Percentiles rank a stretch among this genome's conserved stretches.
Conservation (phyloP, 176 grass and related monocot genomes). For the Elaeis guineensis region DNA sequence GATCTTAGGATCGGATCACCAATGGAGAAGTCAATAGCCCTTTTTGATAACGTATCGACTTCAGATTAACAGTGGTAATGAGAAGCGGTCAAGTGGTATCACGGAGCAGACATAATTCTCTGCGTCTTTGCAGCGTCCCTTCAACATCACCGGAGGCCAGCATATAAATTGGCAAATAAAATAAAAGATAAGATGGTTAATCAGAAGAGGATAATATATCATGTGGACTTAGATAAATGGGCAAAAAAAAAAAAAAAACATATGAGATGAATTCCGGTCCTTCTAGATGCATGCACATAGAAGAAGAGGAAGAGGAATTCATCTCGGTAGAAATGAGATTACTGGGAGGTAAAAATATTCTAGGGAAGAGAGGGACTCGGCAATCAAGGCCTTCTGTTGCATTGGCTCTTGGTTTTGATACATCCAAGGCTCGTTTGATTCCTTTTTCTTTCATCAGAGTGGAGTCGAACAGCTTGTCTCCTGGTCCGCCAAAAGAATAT, state of each 20-base stretch:
- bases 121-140: background rate
- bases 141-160: background rate
- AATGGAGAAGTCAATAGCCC: too few species aligned
- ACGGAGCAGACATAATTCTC: background rate
- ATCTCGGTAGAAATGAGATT: background rate
- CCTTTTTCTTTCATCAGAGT: background rate
- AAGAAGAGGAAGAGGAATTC: too few species aligned
- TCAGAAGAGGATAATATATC: too few species aligned
- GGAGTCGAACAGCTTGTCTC: background rate
- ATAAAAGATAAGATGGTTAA: background rate
- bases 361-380: background rate
- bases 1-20: too few species aligned
- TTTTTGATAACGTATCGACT: too few species aligned
- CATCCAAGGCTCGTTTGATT: background rate
- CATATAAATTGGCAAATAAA: background rate
- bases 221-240: too few species aligned
- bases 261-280: too few species aligned
- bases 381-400: background rate
- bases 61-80: too few species aligned
- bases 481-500: background rate
- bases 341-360: background rate
- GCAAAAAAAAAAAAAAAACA: too few species aligned
- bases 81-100: too few species aligned
- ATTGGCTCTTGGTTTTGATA: background rate
- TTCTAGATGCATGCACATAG: too few species aligned